phyloP scores from a whole-genome alignment of 306 rosid genomes.

The cucumber (Cucumis sativus) region Cucumber_9930_V3 NC_026657.2:29125001-29125500 shows the following conservation, averaged over 20 bases:
- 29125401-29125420: too few relatives aligned
- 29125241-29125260: background rate
- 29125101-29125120: background rate
- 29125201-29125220: slow-evolving; percentile 9
- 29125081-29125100: slow-evolving; percentile 1
- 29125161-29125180: background rate
- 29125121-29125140: background rate
- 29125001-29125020: background rate
- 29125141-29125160: background rate
- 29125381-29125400: too few relatives aligned
- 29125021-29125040: background rate
- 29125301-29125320: too few relatives aligned
- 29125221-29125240: slow-evolving; percentile 2
- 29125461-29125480: too few relatives aligned
- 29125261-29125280: slow-evolving; percentile 20
- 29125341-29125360: too few relatives aligned
- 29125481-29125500: too few relatives aligned
- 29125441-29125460: too few relatives aligned
- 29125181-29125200: background rate
- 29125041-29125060: background rate
- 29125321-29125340: too few relatives aligned
- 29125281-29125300: slow-evolving; percentile 7
- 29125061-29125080: background rate
- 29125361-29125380: too few relatives aligned
- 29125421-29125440: too few relatives aligned